Conservation (phyloP, 805 yeast species). For the Yamadazyma phyllophila region DNA sequence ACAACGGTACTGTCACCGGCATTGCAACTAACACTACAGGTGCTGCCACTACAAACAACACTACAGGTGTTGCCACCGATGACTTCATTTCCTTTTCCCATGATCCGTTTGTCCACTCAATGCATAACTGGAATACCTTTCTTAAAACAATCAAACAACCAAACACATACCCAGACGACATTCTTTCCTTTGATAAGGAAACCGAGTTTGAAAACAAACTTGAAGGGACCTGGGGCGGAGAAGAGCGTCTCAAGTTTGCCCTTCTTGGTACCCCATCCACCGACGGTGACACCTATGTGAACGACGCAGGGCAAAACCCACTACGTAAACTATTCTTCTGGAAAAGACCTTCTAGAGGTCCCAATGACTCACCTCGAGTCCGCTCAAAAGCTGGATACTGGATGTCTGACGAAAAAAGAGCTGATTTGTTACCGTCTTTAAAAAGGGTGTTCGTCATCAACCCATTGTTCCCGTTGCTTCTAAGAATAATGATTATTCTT, state of each 20-base stretch:
- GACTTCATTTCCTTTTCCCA: constrained; percentile 35
- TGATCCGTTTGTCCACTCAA: constrained; percentile 35
- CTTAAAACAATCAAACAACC: constrained; percentile 47
- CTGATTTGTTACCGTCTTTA: constrained; percentile 62
- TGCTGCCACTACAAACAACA: neutral
- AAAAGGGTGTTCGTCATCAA: constrained; percentile 62
- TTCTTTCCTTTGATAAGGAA: constrained; percentile 23
- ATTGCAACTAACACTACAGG: constrained; percentile 3
- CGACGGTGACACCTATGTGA: constrained; percentile 27
- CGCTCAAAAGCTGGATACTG: constrained; percentile 63
- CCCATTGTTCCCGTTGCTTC: constrained; percentile 76
- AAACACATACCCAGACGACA: constrained; percentile 32
- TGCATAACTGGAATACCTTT: constrained; percentile 52
- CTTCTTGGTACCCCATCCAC: constrained; percentile 39
- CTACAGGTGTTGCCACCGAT: constrained; percentile 12
- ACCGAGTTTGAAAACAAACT: constrained; percentile 41
- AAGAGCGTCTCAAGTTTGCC: constrained; percentile 53
- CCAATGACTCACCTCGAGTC: constrained; percentile 35
- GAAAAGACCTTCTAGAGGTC: neutral
- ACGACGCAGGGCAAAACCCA: constrained; percentile 12
- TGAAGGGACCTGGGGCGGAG: constrained; percentile 67
- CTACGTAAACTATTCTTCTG: neutral
- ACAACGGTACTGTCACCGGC: neutral
- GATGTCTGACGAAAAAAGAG: constrained; percentile 62
- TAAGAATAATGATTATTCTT: constrained; percentile 50